Conservation (phyloP, 768 basidiomycete species). For the Xerocomus potaroensis region DNA sequence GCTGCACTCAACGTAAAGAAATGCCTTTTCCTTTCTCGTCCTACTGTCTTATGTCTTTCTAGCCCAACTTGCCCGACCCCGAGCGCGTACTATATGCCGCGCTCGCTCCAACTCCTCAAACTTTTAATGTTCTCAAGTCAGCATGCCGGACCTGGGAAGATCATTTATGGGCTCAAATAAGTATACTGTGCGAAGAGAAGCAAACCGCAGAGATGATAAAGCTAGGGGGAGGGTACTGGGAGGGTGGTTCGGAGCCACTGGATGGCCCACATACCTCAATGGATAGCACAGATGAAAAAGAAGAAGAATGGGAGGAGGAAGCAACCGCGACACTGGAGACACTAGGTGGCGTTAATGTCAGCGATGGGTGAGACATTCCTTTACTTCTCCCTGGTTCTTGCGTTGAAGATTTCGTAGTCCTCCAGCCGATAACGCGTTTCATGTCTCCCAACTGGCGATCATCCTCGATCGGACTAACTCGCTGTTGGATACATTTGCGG, state of each 20-base stretch:
- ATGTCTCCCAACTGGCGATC: slow-evolving; percentile 76
- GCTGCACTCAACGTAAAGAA: slow-evolving; percentile 68
- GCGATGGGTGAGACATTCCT: slow-evolving; percentile 53
- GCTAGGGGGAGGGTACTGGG: slow-evolving; percentile 77
- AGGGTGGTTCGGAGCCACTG: slow-evolving; percentile 49
- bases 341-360: slow-evolving; percentile 52
- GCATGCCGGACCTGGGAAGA: slow-evolving; percentile 93
- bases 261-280: slow-evolving; percentile 33
- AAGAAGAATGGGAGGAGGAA: slow-evolving; percentile 64
- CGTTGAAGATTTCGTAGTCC: slow-evolving; percentile 35
- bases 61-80: slow-evolving; percentile 57
- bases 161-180: slow-evolving; percentile 88
- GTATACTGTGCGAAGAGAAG: slow-evolving; percentile 77
- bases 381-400: background rate
- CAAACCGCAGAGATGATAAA: slow-evolving; percentile 63
- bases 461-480: slow-evolving; percentile 65
- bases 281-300: slow-evolving; percentile 30
- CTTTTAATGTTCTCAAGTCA: slow-evolving; percentile 58
- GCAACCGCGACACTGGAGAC: slow-evolving; percentile 53
- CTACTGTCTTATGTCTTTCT: slow-evolving; percentile 6
- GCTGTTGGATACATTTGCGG: slow-evolving; percentile 66
- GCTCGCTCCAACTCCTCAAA: slow-evolving; percentile 68
- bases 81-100: slow-evolving; percentile 90
- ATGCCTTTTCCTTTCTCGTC: background rate
- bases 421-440: slow-evolving; percentile 70